Base-by-base conservation (phyloP, 2,329 filamentous ascomycete genomes). In the Trichoderma atroviride region DNA sequence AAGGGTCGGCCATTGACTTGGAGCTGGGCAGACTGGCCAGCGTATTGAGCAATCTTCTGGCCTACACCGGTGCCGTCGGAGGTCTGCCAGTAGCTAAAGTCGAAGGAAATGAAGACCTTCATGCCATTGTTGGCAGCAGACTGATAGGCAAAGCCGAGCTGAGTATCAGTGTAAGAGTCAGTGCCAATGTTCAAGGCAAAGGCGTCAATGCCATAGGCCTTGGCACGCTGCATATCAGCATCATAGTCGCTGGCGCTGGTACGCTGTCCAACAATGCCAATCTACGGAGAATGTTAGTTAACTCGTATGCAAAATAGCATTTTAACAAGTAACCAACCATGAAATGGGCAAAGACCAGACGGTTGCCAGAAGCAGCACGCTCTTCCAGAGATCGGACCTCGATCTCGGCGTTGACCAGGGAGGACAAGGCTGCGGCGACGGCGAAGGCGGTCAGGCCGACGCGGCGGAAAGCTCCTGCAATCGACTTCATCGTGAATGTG, bases 51-150 rank as follows among this genome's bases (percentile, higher is more conserved):
- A 68, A 87, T 79, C 73, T 83, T 84, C 56, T 77, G 74, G 1
- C 83, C 84, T 22, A 84, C 81, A 14, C 76, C 77, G 9, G 75
- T 76, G 1, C 80, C 79, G 53, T 84, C 75, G 13, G 74, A 70
- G 7, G 69, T 64, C 11, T 74, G 73, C 76, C 80, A 84, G 81
- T 82, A 83, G 77, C 85, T 85, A 74, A 86, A 87, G 77, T 87
- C 86, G 71, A 87, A 88, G 1, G 85, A 87, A 71, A 88, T 82
- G 67, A 87, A 86, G 16, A 86, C 83, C 67, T 86, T 85, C 80
- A 87, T 85, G 58, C 77, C 79, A 33, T 81, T 80, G 9, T 77
- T 78, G 11, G 80, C 79, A 3, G 85, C 83, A 0, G 84, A 84
- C n/a, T 82, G 76, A 70, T 86, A 87, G 0, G 85, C 85, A 37